Evolutionary conservation across 1,284 basidiomycete genomes (phyloP).

Genomic region (Trametes sp.): DNA sequence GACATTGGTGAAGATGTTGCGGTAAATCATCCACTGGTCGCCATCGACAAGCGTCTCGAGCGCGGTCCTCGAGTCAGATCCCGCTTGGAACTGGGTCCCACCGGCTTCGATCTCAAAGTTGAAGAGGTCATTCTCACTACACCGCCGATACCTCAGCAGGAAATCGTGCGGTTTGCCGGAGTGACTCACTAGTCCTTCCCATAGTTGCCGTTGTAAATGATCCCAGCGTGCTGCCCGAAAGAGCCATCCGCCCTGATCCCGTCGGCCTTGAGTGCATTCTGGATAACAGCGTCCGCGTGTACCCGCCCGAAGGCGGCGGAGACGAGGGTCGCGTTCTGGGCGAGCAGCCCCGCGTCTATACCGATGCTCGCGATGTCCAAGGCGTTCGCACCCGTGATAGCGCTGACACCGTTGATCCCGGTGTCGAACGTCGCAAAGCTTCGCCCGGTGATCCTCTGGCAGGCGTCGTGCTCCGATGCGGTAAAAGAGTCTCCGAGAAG

Average conservation of each 20-base stretch:
- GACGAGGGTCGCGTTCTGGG: constrained; percentile 51
- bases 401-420: constrained; percentile 53
- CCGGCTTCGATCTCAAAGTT: constrained; percentile 59
- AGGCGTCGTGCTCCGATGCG: constrained; percentile 51
- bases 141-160: not conserved
- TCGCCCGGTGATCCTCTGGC: constrained; percentile 59
- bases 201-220: constrained; percentile 72
- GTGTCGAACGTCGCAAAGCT: constrained; percentile 59
- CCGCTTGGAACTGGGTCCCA: constrained; percentile 58
- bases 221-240: constrained; percentile 67
- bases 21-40: constrained; percentile 72
- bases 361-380: constrained; percentile 66
- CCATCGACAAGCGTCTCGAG: constrained; percentile 60
- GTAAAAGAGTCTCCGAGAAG: constrained; percentile 57
- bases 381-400: constrained; percentile 68
- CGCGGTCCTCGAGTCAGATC: constrained; percentile 48
- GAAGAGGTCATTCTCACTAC: constrained; percentile 58
- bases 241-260: constrained; percentile 71
- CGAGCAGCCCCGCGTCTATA: constrained; percentile 58
- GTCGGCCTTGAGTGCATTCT: constrained; percentile 55
- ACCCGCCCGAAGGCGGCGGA: constrained; percentile 56
- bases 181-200: constrained; percentile 64
- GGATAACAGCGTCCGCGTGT: constrained; percentile 57
- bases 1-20: constrained; percentile 61
- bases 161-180: not conserved